These are phyloP conservation scores for Candida broadrunensis DNA, from an alignment of 805 yeast genomes.

Conservation along the genomic window DNA sequence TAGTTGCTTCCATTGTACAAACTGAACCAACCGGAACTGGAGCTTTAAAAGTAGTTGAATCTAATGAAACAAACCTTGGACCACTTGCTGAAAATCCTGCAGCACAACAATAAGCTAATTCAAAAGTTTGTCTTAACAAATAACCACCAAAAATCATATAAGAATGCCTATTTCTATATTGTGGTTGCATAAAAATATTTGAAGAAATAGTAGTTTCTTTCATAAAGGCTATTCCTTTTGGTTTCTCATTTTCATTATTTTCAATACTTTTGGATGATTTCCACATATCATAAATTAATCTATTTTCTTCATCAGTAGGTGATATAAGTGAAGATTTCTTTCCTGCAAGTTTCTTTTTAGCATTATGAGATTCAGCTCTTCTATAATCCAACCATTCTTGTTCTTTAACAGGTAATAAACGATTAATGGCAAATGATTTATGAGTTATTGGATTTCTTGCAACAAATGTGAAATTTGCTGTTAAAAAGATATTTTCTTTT, in stretches of 20 bases:
- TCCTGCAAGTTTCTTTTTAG: conserved; percentile 78
- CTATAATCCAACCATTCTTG: conserved; percentile 79
- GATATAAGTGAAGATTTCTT: conserved; percentile 57
- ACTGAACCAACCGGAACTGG: conserved; percentile 97
- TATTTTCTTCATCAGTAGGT: conserved; percentile 68
- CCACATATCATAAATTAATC: conserved; percentile 78
- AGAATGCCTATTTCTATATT: conserved; percentile 90
- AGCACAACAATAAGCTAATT: conserved; percentile 88
- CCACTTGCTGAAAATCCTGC: conserved; percentile 83
- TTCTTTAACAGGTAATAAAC: conserved; percentile 70
- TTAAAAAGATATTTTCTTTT: conserved; percentile 68
- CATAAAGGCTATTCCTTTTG: conserved; percentile 62
- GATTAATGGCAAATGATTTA: conserved; percentile 81
- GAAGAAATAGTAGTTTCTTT: conserved; percentile 67
- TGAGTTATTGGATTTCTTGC: conserved; percentile 95
- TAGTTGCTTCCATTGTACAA: conserved; percentile 74
- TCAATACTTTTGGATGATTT: conserved; percentile 32
- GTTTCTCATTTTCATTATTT: conserved; percentile 31
- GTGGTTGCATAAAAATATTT: conserved; percentile 93
- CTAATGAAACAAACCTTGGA: conserved; percentile 87
- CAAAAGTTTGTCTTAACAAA: conserved; percentile 86
- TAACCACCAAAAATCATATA: conserved; percentile 96
- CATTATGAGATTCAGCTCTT: conserved; percentile 86
- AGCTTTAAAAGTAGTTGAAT: conserved; percentile 85
- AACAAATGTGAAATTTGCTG: conserved; percentile 92